Percentiles rank a stretch among this genome's conserved stretches.
These are phyloP conservation scores for Aspergillus transmontanensis DNA, from an alignment of 2,329 filamentous ascomycete species.

Conservation along the genomic window DNA sequence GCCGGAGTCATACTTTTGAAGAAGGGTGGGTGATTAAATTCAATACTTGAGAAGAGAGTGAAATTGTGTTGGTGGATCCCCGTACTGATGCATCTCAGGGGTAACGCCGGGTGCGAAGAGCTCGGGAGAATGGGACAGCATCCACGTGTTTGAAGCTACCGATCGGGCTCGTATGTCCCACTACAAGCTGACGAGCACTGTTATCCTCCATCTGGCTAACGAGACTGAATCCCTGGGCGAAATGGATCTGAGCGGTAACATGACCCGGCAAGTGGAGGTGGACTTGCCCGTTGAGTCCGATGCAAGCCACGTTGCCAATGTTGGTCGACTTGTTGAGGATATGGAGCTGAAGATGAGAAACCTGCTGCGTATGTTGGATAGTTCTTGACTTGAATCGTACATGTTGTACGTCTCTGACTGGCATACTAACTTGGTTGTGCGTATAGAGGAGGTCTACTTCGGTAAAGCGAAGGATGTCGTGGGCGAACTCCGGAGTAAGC, in stretches of 20 bases:
- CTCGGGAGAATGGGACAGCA: slow-evolving; percentile 92
- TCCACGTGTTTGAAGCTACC: slow-evolving; percentile 96
- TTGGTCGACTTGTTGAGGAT: slow-evolving; percentile 92
- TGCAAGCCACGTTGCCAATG: slow-evolving; percentile 91
- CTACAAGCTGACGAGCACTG: slow-evolving; percentile 97
- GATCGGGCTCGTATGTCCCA: slow-evolving; percentile 89
- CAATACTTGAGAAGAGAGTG: neutral
- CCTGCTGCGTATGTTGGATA: slow-evolving; percentile 64
- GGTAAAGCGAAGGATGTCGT: slow-evolving; percentile 99
- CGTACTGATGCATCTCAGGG: slow-evolving; percentile 49
- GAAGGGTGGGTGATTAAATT: slow-evolving; percentile 66
- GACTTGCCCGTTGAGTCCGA: slow-evolving; percentile 89
- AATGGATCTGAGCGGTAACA: slow-evolving; percentile 93
- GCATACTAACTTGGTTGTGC: slow-evolving; percentile 18
- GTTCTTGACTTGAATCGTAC: neutral
- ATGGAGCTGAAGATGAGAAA: slow-evolving; percentile 99
- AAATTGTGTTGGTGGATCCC: neutral
- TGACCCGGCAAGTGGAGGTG: slow-evolving; percentile 94
- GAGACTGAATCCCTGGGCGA: slow-evolving; percentile 70
- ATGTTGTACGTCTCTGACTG: neutral
- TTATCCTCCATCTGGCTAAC: slow-evolving; percentile 84
- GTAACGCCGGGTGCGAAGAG: slow-evolving; percentile 66
- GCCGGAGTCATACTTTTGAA: slow-evolving; percentile 94
- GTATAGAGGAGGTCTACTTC: slow-evolving; percentile 89
- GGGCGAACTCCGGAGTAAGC: slow-evolving; percentile 81